Percentiles rank a stretch among this genome's conserved stretches.
These are phyloP conservation scores for Cladosporium phlei DNA, from an alignment of 2,329 filamentous ascomycete species.

Conservation along the genomic window DNA sequence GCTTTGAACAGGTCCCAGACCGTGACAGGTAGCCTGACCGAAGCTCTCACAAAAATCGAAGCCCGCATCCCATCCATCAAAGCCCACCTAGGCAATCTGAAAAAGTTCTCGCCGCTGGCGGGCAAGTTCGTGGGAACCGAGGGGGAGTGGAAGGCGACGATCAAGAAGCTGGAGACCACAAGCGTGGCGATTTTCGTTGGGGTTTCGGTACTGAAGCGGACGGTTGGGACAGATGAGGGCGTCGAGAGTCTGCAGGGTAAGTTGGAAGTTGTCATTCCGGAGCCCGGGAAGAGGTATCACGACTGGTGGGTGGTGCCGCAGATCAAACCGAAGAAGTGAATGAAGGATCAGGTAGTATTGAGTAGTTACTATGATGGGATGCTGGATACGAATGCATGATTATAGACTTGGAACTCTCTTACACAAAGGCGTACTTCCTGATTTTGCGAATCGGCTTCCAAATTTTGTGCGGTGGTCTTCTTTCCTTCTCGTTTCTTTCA, in stretches of 20 bases:
- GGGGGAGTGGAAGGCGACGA: constrained; percentile 31
- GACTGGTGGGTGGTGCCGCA: constrained; percentile 46
- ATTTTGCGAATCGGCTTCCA: no score
- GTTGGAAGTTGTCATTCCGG: constrained; percentile 35
- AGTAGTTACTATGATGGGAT: no score
- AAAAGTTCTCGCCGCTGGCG: constrained; percentile 32
- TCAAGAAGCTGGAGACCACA: constrained; percentile 31
- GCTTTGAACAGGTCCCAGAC: constrained; percentile 46
- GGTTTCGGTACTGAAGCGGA: constrained; percentile 21
- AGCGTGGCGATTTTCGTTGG: constrained; percentile 29
- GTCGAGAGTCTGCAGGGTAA: constrained; percentile 8
- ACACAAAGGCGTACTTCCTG: no score
- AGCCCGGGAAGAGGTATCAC: constrained; percentile 37
- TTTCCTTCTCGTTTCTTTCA: no score
- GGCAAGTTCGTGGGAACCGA: constrained; percentile 35
- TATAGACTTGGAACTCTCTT: no score
- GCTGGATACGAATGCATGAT: no score
- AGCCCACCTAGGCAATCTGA: constrained; percentile 32
- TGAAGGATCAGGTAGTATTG: no score
- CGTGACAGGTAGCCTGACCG: background rate
- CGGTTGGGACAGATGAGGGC: constrained; percentile 16
- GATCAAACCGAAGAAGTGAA: constrained; percentile 24
- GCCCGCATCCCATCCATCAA: constrained; percentile 32
- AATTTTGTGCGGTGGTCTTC: no score
- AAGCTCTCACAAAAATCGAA: constrained; percentile 16